Evolutionary conservation across 176 grass and related monocot species (phyloP), one percentile per base, ranked within the genome.

Genomic region (Poa pratensis): DNA sequence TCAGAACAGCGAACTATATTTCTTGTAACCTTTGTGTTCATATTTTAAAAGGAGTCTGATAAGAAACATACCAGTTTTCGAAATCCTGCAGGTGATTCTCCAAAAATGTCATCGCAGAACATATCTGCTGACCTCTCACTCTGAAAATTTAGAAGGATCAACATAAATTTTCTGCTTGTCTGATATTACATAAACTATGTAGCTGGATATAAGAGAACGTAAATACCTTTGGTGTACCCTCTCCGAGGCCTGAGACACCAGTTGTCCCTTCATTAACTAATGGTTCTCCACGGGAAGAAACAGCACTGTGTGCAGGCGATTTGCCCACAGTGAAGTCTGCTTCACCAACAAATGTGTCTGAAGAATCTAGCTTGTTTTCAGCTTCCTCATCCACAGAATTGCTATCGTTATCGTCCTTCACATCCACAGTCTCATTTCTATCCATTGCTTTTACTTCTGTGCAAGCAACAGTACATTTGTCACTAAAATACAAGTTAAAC

Each of bases 21-120:
- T 72, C 15, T 57, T 37, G 58, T 48, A 46, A 74, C 76, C 15
- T 68, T 11, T 59, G 18, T 85, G 7, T 22, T 57, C 19, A 8
- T 5, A 23, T 71, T 14, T 28, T 19, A 23, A 58, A 75, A 74
- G 23, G 27, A 27, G 28, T 28, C 23, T 27, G 42, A 49, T 20
- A 80, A 71, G 14, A 75, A 86, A 58, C 54, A 74, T 94, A 99
- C 97, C 86, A 19, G 71, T 87, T 94, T 99, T 57, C 90, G 82
- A 80, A 96, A 68, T 82, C 90, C 92, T 55, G 84, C 78, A 80
- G 97, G 94, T 68, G 97, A 96, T 89, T 96, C 97, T 78, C 97
- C 97, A 54, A 96, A 99, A 77, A 96, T 99, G 85, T 96, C 96
- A 65, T 99, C 97, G 69, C 84, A 92, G 84, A 99, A 99, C 92